These are phyloP conservation scores for Penicillium egyptiacum DNA, from an alignment of 495 filamentous ascomycete genomes.

Conservation along the genomic window DNA sequence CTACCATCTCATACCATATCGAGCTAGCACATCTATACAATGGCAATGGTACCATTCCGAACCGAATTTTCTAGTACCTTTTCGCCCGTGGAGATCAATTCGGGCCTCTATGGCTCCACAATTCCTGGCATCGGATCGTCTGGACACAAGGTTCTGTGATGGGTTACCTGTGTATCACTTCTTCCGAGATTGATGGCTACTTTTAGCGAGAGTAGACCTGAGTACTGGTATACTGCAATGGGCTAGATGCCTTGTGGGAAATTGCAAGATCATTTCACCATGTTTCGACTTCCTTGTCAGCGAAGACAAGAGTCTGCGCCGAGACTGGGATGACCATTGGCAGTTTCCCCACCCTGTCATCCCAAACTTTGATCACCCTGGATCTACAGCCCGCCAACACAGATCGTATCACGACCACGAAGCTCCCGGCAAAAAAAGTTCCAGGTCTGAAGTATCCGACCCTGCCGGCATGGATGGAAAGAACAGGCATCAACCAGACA, in stretches of 20 bases:
- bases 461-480: constrained; percentile 12
- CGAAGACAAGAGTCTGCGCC: constrained; percentile 1
- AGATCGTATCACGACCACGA: constrained; percentile 16
- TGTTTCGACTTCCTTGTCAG: not conserved
- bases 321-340: constrained; percentile 14
- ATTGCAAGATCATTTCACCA: not conserved
- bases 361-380: constrained; percentile 18
- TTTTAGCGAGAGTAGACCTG: constrained; percentile 18
- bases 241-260: constrained; percentile 3
- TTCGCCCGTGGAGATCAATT: constrained; percentile 4
- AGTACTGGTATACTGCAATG: constrained; percentile 16
- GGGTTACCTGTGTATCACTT: constrained; percentile 24
- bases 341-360: constrained; percentile 12
- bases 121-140: constrained; percentile 6
- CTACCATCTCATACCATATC: not conserved
- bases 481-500: constrained; percentile 6
- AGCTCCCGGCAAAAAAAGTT: constrained; percentile 13
- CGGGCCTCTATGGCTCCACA: constrained; percentile 7
- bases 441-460: constrained; percentile 7
- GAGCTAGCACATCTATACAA: not conserved
- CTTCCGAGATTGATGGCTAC: constrained; percentile 25
- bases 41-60: not conserved
- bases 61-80: not conserved
- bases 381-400: constrained; percentile 13
- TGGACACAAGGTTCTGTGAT: constrained; percentile 26